These are phyloP conservation scores for Psilocybe mexicana DNA, from an alignment of 1,284 basidiomycete species.

Conservation along the genomic window DNA sequence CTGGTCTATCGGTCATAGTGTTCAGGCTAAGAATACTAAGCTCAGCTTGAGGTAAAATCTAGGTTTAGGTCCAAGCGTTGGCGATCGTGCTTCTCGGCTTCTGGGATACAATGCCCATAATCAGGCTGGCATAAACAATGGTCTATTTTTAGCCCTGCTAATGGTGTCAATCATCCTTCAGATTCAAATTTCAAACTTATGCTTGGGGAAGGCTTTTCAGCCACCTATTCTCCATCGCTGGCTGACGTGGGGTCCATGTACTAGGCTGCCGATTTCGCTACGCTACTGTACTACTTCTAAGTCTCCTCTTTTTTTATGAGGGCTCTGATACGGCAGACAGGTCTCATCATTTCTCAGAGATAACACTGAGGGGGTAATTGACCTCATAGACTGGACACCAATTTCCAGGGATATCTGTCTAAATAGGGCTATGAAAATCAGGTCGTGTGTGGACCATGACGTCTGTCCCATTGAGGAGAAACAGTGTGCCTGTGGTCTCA, in stretches of 20 bases:
- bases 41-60: background rate
- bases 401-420: background rate
- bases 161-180: background rate
- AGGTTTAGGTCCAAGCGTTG: background rate
- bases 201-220: no score
- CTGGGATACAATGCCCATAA: constrained; percentile 5
- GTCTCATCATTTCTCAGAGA: no score
- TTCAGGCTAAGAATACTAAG: no score
- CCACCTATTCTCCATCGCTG: background rate
- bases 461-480: no score
- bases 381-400: background rate
- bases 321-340: no score
- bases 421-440: background rate
- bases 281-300: no score
- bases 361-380: background rate
- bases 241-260: background rate
- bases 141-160: background rate
- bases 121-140: background rate
- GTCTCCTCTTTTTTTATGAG: no score
- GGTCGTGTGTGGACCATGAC: no score
- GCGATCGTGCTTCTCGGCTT: constrained; percentile 8
- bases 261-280: background rate
- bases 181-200: background rate
- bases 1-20: no score
- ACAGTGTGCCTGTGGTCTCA: background rate